Conservation (phyloP, 345 rosid genomes). For the Ailanthus altissimus region DNA sequence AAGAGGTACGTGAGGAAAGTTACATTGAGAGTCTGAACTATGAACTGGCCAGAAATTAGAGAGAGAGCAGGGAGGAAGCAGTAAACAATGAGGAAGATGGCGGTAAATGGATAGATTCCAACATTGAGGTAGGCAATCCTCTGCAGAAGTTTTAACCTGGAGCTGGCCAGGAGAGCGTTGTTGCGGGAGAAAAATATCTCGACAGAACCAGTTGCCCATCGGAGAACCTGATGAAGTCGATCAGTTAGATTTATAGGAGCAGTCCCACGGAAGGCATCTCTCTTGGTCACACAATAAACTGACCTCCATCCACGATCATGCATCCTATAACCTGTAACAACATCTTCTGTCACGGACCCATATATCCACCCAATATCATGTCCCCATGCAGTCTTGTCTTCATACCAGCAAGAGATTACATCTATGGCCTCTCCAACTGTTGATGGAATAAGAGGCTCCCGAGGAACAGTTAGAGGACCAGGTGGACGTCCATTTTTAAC, state of each 20-base stretch:
- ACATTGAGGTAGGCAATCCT: slow-evolving; percentile 84
- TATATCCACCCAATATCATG: slow-evolving; percentile 75
- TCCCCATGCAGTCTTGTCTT: slow-evolving; percentile 91
- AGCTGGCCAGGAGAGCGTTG: slow-evolving; percentile 65
- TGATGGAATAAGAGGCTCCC: slow-evolving; percentile 50
- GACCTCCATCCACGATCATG: slow-evolving; percentile 90
- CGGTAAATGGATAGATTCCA: slow-evolving; percentile 82
- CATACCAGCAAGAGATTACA: slow-evolving; percentile 85
- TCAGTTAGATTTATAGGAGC: slow-evolving; percentile 81
- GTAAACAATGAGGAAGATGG: slow-evolving; percentile 74
- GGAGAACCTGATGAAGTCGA: slow-evolving; percentile 79
- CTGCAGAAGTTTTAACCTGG: slow-evolving; percentile 60
- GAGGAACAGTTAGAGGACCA: slow-evolving; percentile 55
- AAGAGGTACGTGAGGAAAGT: slow-evolving; percentile 66
- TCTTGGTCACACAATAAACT: slow-evolving; percentile 63
- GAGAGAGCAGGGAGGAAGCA: slow-evolving; percentile 85
- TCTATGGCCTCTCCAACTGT: slow-evolving; percentile 69
- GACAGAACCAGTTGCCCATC: slow-evolving; percentile 88
- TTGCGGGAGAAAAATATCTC: slow-evolving; percentile 89
- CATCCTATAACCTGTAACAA: slow-evolving; percentile 80
- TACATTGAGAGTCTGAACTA: slow-evolving; percentile 51
- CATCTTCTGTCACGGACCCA: slow-evolving; percentile 85
- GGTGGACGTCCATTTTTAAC: slow-evolving; percentile 61
- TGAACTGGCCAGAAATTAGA: slow-evolving; percentile 68
- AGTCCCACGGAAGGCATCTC: slow-evolving; percentile 78